Percentiles rank a stretch among this genome's conserved stretches.
Evolutionary conservation across 306 rosid species (phyloP).

Genomic region (Cicer judaicum): DNA sequence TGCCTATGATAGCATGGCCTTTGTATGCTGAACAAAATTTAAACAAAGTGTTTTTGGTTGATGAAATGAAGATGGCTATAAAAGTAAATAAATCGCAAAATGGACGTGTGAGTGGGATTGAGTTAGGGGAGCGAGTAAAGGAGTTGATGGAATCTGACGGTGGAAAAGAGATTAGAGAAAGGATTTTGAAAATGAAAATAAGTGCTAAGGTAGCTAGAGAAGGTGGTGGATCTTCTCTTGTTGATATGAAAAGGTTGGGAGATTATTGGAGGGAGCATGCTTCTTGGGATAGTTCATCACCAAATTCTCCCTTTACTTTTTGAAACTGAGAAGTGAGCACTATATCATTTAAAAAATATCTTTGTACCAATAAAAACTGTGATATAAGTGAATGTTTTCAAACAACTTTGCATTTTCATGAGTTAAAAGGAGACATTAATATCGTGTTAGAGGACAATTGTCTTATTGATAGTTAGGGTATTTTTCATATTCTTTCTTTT

Average conservation of each 20-base stretch:
- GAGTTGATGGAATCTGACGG: conserved; percentile 39
- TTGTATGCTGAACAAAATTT: conserved; percentile 61
- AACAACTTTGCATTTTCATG: too few relatives aligned
- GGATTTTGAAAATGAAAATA: conserved; percentile 19
- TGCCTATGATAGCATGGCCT: conserved; percentile 60
- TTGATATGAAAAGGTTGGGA: conserved; percentile 10
- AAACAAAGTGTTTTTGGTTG: conserved; percentile 50
- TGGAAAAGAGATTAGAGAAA: conserved; percentile 40
- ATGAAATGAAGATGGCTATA: conserved; percentile 59
- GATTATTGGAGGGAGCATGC: background rate
- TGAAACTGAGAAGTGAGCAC: too few relatives aligned
- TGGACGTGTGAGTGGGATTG: conserved; percentile 50
- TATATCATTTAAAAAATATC: too few relatives aligned
- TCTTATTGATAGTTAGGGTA: too few relatives aligned
- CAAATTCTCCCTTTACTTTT: background rate
- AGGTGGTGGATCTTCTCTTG: conserved; percentile 33
- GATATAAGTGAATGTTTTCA: too few relatives aligned
- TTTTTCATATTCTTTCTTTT: too few relatives aligned
- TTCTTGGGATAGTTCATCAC: background rate
- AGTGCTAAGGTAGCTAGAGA: conserved; percentile 11
- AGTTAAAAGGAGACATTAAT: too few relatives aligned
- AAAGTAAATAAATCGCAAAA: conserved; percentile 34
- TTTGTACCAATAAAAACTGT: too few relatives aligned
- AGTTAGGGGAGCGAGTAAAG: conserved; percentile 45
- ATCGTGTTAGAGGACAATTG: too few relatives aligned